Percentiles rank a stretch among this genome's conserved stretches.
phyloP scores from a whole-genome alignment of 1,284 basidiomycete species.

The Tilletia horrida region DNA sequence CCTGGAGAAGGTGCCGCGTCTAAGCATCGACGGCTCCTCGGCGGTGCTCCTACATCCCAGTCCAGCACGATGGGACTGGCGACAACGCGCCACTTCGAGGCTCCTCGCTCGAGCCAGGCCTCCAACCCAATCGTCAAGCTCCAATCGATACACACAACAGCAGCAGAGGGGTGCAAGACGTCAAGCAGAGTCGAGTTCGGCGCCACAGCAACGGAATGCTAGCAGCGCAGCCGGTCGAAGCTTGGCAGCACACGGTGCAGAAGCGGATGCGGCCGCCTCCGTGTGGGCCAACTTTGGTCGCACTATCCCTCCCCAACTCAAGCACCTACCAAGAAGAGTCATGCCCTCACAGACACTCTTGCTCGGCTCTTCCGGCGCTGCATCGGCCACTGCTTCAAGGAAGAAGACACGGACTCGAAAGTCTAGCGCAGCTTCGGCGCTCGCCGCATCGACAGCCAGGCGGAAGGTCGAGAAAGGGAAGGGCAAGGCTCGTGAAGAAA shows the following conservation, averaged over 20 bases:
- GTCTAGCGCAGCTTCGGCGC: neutral
- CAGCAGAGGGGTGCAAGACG: too few species aligned
- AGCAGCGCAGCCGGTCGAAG: neutral
- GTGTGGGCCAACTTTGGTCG: slow-evolving; percentile 3
- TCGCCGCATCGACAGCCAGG: neutral
- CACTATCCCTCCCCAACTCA: slow-evolving; percentile 3
- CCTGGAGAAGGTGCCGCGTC: slow-evolving; percentile 16
- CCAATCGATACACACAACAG: neutral
- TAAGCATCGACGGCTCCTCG: neutral
- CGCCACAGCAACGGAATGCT: slow-evolving; percentile 6
- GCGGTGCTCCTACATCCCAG: slow-evolving; percentile 3
- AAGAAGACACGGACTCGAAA: neutral
- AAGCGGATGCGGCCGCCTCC: neutral
- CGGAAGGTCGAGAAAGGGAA: neutral
- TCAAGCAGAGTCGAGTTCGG: too few species aligned
- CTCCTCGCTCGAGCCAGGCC: neutral
- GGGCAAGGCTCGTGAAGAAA: neutral
- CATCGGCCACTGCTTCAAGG: neutral
- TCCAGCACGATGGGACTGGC: slow-evolving; percentile 15
- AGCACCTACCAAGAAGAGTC: neutral
- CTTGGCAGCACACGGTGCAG: neutral
- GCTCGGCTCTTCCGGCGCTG: neutral
- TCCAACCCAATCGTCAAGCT: neutral
- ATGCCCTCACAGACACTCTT: neutral
- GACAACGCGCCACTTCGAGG: slow-evolving; percentile 1